Evolutionary conservation across 2,329 filamentous ascomycete species (phyloP).

Genomic region (Calonectria montana): DNA sequence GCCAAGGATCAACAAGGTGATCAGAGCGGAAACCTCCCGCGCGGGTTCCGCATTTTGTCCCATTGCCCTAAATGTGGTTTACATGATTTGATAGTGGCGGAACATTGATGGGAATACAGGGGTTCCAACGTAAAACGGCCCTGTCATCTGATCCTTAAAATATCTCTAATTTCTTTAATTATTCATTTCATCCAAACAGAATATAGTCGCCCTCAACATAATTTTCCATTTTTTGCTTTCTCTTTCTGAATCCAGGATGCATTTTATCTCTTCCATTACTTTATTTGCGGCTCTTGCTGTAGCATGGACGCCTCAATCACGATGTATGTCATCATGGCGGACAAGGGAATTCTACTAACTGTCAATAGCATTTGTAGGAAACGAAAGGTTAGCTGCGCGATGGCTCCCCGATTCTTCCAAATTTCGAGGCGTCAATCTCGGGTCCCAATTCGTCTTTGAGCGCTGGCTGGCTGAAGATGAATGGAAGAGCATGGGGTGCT

Average conservation of each 20-base stretch:
- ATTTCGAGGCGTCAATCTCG: conserved; percentile 41
- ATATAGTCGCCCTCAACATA: neutral
- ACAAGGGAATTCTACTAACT: neutral
- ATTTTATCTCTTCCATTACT: neutral
- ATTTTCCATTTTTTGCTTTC: neutral
- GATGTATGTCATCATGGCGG: neutral
- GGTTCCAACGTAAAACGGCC: neutral
- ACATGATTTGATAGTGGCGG: neutral
- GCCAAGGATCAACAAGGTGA: neutral
- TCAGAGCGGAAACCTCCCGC: neutral
- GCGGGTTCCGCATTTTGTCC: neutral
- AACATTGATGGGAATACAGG: neutral
- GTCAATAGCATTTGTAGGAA: neutral
- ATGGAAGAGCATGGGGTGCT: conserved; percentile 41
- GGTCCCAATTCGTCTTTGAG: conserved; percentile 43
- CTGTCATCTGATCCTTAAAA: neutral
- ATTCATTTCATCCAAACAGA: neutral
- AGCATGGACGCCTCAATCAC: neutral
- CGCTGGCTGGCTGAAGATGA: conserved; percentile 40
- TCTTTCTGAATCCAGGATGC: neutral
- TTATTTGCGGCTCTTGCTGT: neutral
- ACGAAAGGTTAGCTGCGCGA: conserved; percentile 15
- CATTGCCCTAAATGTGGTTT: neutral
- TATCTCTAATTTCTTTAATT: neutral
- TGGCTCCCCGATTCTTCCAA: conserved; percentile 31